Evolutionary conservation across 768 basidiomycete genomes (phyloP).

Genomic region (Multifurca ochricompacta): DNA sequence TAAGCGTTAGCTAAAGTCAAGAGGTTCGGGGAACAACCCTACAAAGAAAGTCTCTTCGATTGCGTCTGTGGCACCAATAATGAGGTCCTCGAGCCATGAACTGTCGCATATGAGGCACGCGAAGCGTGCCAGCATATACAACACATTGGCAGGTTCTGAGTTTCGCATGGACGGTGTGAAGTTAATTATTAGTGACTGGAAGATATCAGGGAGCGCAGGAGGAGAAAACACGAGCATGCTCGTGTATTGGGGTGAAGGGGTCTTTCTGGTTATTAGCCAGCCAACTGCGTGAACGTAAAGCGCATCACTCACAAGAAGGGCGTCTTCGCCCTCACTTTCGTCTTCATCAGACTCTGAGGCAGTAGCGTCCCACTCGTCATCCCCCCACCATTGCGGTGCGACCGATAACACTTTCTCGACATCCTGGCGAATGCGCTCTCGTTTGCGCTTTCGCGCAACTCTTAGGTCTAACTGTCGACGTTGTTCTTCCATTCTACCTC

Average conservation of each 20-base stretch:
- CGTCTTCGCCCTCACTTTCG: slow-evolving; percentile 42
- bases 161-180: slow-evolving; percentile 65
- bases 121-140: slow-evolving; percentile 88
- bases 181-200: slow-evolving; percentile 74
- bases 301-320: slow-evolving; percentile 38
- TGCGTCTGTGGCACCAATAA: slow-evolving; percentile 83
- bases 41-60: slow-evolving; percentile 93
- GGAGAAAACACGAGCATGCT: slow-evolving; percentile 94
- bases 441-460: slow-evolving; percentile 44
- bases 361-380: slow-evolving; percentile 30
- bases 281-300: neutral
- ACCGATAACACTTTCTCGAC: slow-evolving; percentile 52
- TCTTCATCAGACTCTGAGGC: slow-evolving; percentile 33
- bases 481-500: slow-evolving; percentile 65
- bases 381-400: slow-evolving; percentile 58
- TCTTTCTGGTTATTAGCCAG: slow-evolving; percentile 34
- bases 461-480: slow-evolving; percentile 53
- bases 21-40: slow-evolving; percentile 30
- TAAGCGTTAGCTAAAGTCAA: slow-evolving; percentile 11
- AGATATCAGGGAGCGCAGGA: slow-evolving; percentile 63
- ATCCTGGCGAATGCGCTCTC: slow-evolving; percentile 48
- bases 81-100: slow-evolving; percentile 86
- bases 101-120: slow-evolving; percentile 89
- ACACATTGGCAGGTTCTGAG: slow-evolving; percentile 80
- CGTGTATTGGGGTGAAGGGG: slow-evolving; percentile 66